Percentiles rank a stretch among this genome's conserved stretches.
phyloP scores from a whole-genome alignment of 805 yeast genomes.

The Cyberlindnera xylosilytica region DNA sequence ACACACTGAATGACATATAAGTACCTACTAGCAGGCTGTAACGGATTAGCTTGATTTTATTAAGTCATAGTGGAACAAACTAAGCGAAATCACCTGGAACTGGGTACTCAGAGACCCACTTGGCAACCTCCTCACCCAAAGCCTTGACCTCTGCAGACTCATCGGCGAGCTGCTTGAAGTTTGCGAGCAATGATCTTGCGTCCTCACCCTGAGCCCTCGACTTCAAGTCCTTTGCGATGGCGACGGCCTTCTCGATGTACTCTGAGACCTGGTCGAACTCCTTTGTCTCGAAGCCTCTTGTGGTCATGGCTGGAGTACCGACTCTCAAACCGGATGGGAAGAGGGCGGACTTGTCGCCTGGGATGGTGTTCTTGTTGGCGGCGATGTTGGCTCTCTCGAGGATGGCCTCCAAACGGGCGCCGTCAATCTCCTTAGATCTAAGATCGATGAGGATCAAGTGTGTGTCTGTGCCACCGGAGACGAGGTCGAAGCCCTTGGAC shows the following conservation, averaged over 20 bases:
- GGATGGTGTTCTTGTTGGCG: slow-evolving; percentile 94
- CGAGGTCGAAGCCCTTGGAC: slow-evolving; percentile 72
- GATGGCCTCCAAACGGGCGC: slow-evolving; percentile 95
- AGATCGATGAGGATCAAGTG: slow-evolving; percentile 92
- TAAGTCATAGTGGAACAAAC: neutral
- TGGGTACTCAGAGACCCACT: slow-evolving; percentile 74
- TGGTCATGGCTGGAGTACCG: slow-evolving; percentile 97
- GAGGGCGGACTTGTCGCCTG: slow-evolving; percentile 93
- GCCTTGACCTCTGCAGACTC: slow-evolving; percentile 57
- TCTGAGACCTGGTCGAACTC: slow-evolving; percentile 81
- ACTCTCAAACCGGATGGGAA: slow-evolving; percentile 96
- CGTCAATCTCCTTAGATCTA: slow-evolving; percentile 88
- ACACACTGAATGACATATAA: neutral
- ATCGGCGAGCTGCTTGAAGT: slow-evolving; percentile 69
- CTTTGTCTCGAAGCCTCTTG: slow-evolving; percentile 73
- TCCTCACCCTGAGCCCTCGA: slow-evolving; percentile 53
- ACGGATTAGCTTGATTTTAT: too few species aligned
- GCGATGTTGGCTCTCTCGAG: slow-evolving; percentile 95
- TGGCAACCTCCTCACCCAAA: slow-evolving; percentile 62
- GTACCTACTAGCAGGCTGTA: too few species aligned
- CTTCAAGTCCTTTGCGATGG: slow-evolving; percentile 61
- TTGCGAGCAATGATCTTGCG: slow-evolving; percentile 57
- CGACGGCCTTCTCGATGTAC: slow-evolving; percentile 77
- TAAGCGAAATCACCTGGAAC: slow-evolving; percentile 72
- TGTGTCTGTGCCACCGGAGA: slow-evolving; percentile 94